phyloP scores from a whole-genome alignment of 2,329 filamentous ascomycete genomes.

The Epichloe baconii region DNA sequence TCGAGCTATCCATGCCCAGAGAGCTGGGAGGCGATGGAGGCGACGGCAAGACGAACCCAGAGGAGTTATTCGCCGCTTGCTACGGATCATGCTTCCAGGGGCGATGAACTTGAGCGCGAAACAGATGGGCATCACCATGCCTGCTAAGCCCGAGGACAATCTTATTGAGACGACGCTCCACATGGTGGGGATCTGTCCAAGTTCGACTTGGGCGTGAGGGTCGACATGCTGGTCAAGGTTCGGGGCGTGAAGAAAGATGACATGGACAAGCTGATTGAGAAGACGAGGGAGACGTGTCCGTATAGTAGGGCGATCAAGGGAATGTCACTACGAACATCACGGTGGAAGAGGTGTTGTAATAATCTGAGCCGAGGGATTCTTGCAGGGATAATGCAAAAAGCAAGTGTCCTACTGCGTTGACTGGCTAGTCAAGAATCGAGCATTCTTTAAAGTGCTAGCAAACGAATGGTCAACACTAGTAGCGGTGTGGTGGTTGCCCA shows the following conservation, averaged over 20 bases:
- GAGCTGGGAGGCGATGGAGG: constrained; percentile 26
- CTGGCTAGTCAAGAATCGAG: too few relatives aligned
- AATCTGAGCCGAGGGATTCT: too few relatives aligned
- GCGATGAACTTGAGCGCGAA: constrained; percentile 31
- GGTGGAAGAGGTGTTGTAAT: constrained; percentile 3
- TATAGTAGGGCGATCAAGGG: constrained; percentile 15
- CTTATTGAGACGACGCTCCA: constrained; percentile 29
- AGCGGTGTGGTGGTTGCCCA: too few relatives aligned
- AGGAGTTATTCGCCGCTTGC: constrained; percentile 34
- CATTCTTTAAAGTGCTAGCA: too few relatives aligned
- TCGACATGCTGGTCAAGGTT: constrained; percentile 27
- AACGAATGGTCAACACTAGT: too few relatives aligned
- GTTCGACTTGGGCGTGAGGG: constrained; percentile 29
- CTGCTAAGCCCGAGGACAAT: constrained; percentile 20
- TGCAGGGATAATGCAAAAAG: too few relatives aligned
- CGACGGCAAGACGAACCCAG: constrained; percentile 29
- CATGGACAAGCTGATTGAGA: constrained; percentile 14
- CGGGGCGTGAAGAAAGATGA: constrained; percentile 14
- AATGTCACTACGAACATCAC: constrained; percentile 16
- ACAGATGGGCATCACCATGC: constrained; percentile 27
- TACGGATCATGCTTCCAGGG: constrained; percentile 34
- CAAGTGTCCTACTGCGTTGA: too few relatives aligned
- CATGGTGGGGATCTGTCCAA: constrained; percentile 29
- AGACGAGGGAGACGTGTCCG: constrained; percentile 16
- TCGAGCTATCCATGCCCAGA: constrained; percentile 29